Conservation (phyloP, 345 rosid genomes). For the Eucalyptus cloeziana region DNA sequence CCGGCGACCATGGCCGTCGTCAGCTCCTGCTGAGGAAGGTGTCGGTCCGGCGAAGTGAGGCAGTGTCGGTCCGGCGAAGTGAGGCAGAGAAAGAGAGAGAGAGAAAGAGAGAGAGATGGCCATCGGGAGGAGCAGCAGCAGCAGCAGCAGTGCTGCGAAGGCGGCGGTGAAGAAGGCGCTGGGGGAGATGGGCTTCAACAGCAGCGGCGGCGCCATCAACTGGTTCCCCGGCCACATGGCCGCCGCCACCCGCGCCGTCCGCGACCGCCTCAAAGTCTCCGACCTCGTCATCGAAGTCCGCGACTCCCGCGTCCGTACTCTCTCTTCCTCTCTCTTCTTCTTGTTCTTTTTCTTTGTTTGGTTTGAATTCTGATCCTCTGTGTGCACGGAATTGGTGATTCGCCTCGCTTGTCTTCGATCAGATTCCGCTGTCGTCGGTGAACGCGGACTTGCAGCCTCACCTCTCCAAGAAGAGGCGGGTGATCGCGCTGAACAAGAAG, state of each 20-base stretch:
- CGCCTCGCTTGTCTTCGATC: neutral
- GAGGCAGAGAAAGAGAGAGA: neutral
- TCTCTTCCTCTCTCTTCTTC: neutral
- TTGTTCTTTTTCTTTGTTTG: neutral
- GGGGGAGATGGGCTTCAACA: slow-evolving; percentile 77
- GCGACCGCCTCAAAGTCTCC: slow-evolving; percentile 77
- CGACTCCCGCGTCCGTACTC: slow-evolving; percentile 65
- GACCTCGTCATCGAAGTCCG: slow-evolving; percentile 97
- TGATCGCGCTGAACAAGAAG: slow-evolving; percentile 86
- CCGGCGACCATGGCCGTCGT: neutral
- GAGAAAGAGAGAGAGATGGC: neutral
- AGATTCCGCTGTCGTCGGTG: slow-evolving; percentile 90
- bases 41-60: neutral
- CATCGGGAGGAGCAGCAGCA: neutral
- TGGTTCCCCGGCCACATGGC: slow-evolving; percentile 99
- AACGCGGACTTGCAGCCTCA: slow-evolving; percentile 73
- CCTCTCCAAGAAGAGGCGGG: slow-evolving; percentile 63
- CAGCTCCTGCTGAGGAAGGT: neutral
- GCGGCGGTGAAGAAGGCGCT: slow-evolving; percentile 37
- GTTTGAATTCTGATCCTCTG: neutral
- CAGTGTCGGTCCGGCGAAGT: too few species aligned
- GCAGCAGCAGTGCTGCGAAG: neutral
- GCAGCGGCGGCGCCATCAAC: slow-evolving; percentile 76
- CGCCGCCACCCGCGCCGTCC: slow-evolving; percentile 89
- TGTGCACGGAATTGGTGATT: neutral